A percentile compares a stretch with the other conserved stretches of the same genome.
Evolutionary conservation across 306 rosid genomes (phyloP).

Genomic region (Pachyrhizus erosus): DNA sequence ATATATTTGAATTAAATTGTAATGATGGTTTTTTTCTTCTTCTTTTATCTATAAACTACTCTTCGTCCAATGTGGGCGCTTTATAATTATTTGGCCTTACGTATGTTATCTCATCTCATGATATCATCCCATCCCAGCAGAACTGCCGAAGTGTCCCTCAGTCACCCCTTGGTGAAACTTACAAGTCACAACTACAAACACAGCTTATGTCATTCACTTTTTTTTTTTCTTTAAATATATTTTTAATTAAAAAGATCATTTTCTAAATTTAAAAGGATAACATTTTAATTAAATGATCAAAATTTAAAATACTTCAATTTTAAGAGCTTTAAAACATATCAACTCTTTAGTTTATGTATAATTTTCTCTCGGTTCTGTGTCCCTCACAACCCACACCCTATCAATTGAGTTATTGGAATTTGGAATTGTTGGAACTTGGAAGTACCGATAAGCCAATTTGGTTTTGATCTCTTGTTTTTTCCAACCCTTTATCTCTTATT

Average conservation of each 20-base stretch:
- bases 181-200: no score
- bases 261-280: no score
- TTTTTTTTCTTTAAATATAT: no score
- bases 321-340: no score
- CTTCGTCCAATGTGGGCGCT: background rate
- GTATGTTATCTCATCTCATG: background rate
- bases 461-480: slow-evolving; percentile 10
- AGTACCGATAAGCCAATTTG: slow-evolving; percentile 24
- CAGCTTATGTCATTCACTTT: background rate
- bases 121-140: background rate
- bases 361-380: background rate
- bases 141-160: background rate
- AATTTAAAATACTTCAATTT: no score
- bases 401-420: background rate
- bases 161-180: background rate
- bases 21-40: no score
- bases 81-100: no score
- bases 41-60: background rate
- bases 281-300: no score
- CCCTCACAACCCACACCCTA: background rate
- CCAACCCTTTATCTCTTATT: no score
- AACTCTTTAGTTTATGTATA: no score
- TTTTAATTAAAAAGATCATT: no score
- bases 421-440: background rate
- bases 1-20: background rate